These are phyloP conservation scores for thale cress (Arabidopsis thaliana) DNA, from an alignment of 345 rosid species.

Conservation along the genomic window TAIR10.1 NC_003075.7:5776501-5777000, in stretches of 20 bases:
- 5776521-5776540: background rate
- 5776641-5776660: background rate
- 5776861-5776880: background rate
- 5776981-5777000: background rate
- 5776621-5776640: background rate
- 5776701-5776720: background rate
- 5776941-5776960: background rate
- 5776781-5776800: conserved; percentile 9
- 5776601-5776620: too few relatives aligned
- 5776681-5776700: background rate
- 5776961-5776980: background rate
- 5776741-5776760: background rate
- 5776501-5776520: background rate
- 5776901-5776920: too few relatives aligned
- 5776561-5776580: background rate
- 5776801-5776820: background rate
- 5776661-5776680: background rate
- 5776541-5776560: background rate
- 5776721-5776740: conserved; percentile 1
- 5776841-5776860: background rate
- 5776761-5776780: background rate
- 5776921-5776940: conserved; percentile 5
- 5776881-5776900: background rate
- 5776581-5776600: background rate
- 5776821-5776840: background rate